phyloP scores from a whole-genome alignment of 2,329 filamentous ascomycete species.

The Coniochaeta pulveracea region DNA sequence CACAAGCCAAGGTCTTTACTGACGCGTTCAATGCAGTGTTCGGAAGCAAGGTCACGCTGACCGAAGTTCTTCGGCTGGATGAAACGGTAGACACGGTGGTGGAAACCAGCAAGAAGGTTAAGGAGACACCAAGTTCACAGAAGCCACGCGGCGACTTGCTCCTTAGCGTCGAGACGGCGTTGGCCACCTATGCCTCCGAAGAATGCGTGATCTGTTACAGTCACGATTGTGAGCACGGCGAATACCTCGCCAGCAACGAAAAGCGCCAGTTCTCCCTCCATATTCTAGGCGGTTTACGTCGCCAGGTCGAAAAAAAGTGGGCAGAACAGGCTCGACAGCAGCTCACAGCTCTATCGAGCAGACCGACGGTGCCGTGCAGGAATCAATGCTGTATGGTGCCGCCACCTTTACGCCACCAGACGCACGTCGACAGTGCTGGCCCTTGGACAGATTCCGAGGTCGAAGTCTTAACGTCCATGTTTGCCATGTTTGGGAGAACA shows the following conservation, averaged over 20 bases:
- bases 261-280: conserved; percentile 42
- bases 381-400: conserved; percentile 28
- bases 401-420: conserved; percentile 19
- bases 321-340: conserved; percentile 14
- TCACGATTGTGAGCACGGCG: conserved; percentile 50
- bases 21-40: conserved; percentile 48
- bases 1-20: conserved; percentile 37
- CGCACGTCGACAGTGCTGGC: conserved; percentile 17
- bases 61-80: conserved; percentile 41
- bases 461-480: conserved; percentile 34
- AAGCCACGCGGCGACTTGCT: conserved; percentile 23
- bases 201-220: conserved; percentile 49
- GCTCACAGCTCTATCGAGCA: conserved; percentile 4
- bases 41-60: conserved; percentile 32
- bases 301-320: conserved; percentile 18
- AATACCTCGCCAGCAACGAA: conserved; percentile 43
- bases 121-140: conserved; percentile 21
- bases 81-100: conserved; percentile 41
- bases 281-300: conserved; percentile 22
- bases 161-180: conserved; percentile 29
- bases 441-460: conserved; percentile 39
- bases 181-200: conserved; percentile 43
- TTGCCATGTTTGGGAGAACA: conserved; percentile 30
- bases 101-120: conserved; percentile 40
- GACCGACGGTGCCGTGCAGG: conserved; percentile 18